Evolutionary conservation across 1,284 basidiomycete species (phyloP).

Genomic region (Trichosporon asahii): DNA sequence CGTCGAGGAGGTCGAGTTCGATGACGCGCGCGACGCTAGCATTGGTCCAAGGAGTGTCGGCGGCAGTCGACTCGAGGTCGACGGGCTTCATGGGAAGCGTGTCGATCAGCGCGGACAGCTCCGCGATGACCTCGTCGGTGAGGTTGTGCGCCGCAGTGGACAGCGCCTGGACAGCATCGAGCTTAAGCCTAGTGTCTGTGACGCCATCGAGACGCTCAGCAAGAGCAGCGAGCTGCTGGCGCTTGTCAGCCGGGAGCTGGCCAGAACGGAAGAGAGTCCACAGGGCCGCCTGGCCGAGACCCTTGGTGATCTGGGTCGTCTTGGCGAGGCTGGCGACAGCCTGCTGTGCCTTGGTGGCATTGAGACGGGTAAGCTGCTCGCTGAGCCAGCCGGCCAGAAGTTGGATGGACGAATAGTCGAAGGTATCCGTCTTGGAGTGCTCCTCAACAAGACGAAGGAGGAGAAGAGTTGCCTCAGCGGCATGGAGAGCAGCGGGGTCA

Average conservation of each 20-base stretch:
- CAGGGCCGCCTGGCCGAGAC: constrained; percentile 51
- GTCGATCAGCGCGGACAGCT: constrained; percentile 22
- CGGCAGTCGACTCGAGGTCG: constrained; percentile 18
- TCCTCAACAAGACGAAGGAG: constrained; percentile 37
- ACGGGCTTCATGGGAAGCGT: constrained; percentile 14
- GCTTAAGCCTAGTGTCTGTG: constrained; percentile 17
- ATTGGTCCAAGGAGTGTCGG: constrained; percentile 30
- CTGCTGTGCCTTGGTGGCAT: constrained; percentile 14
- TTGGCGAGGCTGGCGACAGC: constrained; percentile 33
- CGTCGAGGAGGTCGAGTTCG: constrained; percentile 27
- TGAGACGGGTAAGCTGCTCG: constrained; percentile 31
- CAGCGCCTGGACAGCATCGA: constrained; percentile 25
- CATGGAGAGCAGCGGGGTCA: background rate
- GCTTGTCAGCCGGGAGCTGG: constrained; percentile 15
- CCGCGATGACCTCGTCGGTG: constrained; percentile 8
- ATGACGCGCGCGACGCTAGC: constrained; percentile 27
- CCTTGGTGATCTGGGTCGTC: constrained; percentile 45
- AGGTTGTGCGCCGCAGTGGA: constrained; percentile 14
- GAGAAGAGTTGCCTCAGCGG: constrained; percentile 13
- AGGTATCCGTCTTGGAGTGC: constrained; percentile 33
- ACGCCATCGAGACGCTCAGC: constrained; percentile 15
- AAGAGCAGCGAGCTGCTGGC: constrained; percentile 13
- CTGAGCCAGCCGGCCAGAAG: constrained; percentile 49
- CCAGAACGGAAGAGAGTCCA: constrained; percentile 51
- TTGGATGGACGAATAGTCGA: constrained; percentile 54